Evolutionary conservation across 2,329 filamentous ascomycete species (phyloP).

Genomic region (Sporothrix mexicana): DNA sequence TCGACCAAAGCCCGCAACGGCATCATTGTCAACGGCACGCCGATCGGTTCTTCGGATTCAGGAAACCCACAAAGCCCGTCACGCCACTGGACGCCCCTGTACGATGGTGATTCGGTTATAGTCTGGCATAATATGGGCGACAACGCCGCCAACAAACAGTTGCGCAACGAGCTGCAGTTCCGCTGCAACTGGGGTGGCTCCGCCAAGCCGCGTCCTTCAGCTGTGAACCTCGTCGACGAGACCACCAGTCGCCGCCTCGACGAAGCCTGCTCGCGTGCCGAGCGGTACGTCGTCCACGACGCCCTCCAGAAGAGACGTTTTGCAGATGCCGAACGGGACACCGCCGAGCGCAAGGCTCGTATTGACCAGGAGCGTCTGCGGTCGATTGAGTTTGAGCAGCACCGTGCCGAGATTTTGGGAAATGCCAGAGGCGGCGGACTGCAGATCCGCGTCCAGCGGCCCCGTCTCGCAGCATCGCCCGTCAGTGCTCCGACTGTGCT

Average conservation of each 20-base stretch:
- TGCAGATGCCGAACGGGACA: slow-evolving; percentile 54
- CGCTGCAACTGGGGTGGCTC: slow-evolving; percentile 64
- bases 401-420: slow-evolving; percentile 42
- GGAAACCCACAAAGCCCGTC: slow-evolving; percentile 62
- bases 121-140: slow-evolving; percentile 64
- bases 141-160: slow-evolving; percentile 33
- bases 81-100: slow-evolving; percentile 68
- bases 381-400: slow-evolving; percentile 57
- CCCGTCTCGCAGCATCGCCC: neutral
- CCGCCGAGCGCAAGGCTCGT: slow-evolving; percentile 49
- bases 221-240: slow-evolving; percentile 48
- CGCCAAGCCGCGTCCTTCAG: slow-evolving; percentile 47
- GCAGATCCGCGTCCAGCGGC: slow-evolving; percentile 5
- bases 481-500: slow-evolving; percentile 21
- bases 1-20: slow-evolving; percentile 79
- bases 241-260: slow-evolving; percentile 55
- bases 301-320: slow-evolving; percentile 51
- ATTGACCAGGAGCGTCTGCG: slow-evolving; percentile 56
- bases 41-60: slow-evolving; percentile 62
- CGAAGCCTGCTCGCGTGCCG: slow-evolving; percentile 52
- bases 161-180: slow-evolving; percentile 54
- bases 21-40: slow-evolving; percentile 77
- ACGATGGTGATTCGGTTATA: slow-evolving; percentile 77
- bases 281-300: slow-evolving; percentile 52
- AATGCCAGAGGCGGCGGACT: slow-evolving; percentile 1